Evolutionary conservation across 257 asterid species (phyloP), one percentile per base, ranked within the genome.

Genomic region (Rehmannia glutinosa): DNA sequence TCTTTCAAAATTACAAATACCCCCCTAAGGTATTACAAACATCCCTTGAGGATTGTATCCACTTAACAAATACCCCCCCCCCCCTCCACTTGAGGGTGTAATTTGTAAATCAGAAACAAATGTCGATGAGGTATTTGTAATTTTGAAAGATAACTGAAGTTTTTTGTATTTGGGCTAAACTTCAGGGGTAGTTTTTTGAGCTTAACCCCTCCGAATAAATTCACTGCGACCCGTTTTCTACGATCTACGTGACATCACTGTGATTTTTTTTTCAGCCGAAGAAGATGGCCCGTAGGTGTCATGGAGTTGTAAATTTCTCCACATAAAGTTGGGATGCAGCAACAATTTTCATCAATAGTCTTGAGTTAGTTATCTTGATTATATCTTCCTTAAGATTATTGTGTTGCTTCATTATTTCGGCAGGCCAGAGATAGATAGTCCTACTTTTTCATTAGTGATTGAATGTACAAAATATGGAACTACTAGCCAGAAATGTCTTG

Each of bases 281-380:
- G 97, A 91, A 80, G 96, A 91, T 73, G 89, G 82, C 12, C 81
- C 81, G 5, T 85, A 79, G 77, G 68, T 0, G 58, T 17, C 19
- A n/a, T 19, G 77, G 64, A 46, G 43, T 50, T 47, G 1, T 28
- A 30, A 17, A 8, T 24, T 16, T 27, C 67, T 74, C 65, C 46
- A 11, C 36, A 10, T 30, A 10, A 50, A 49, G 73, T 17, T 5
- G 67, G 52, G 47, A 47, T 41, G 64, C 69, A 68, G 69, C 76
- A 35, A 20, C 52, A 51, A n/a, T 63, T 70, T 35, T 60, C 35
- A 23, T 33, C 19, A n/a, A 45, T 42, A 50, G 38, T 46, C 45
- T 21, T 15, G 38, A 3, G 7, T 2, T 68, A 71, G 68, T 46
- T 46, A 21, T 60, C 39, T 41, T 7, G 12, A 25, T 10, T 23